A percentile compares a stretch with the other conserved stretches of the same genome.
Evolutionary conservation across 2,329 filamentous ascomycete genomes (phyloP).

Genomic region (Aspergillus ochraceoroseus): DNA sequence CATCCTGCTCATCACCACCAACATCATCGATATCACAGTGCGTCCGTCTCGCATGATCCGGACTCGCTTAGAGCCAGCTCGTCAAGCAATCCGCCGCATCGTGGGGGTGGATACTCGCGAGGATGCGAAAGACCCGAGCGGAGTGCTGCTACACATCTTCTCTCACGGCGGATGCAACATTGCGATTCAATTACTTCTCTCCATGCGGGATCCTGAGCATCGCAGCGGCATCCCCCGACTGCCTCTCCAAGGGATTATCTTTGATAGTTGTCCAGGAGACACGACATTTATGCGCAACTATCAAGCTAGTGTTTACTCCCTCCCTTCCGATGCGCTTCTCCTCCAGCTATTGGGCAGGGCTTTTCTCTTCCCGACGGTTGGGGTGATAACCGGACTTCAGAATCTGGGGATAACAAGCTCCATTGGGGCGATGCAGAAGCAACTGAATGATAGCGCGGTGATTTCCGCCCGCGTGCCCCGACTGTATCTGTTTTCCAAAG

Average conservation of each 20-base stretch:
- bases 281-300: slow-evolving; percentile 18
- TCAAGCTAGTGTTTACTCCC: slow-evolving; percentile 13
- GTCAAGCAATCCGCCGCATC: slow-evolving; percentile 19
- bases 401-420: slow-evolving; percentile 9
- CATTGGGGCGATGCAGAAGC: slow-evolving; percentile 8
- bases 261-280: slow-evolving; percentile 24
- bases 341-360: slow-evolving; percentile 1
- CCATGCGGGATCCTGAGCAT: slow-evolving; percentile 17
- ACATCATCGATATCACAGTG: slow-evolving; percentile 18
- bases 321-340: slow-evolving; percentile 2
- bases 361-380: slow-evolving; percentile 13
- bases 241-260: slow-evolving; percentile 14
- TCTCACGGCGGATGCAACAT: slow-evolving; percentile 24
- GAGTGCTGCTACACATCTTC: slow-evolving; percentile 23
- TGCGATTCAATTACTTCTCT: slow-evolving; percentile 20
- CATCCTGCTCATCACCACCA: slow-evolving; percentile 24
- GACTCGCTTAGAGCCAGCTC: slow-evolving; percentile 18
- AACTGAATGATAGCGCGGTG: slow-evolving; percentile 11
- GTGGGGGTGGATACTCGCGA: slow-evolving; percentile 1
- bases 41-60: slow-evolving; percentile 19
- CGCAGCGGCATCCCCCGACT: slow-evolving; percentile 8
- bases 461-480: slow-evolving; percentile 8
- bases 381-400: slow-evolving; percentile 10
- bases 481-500: slow-evolving; percentile 15
- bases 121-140: slow-evolving; percentile 1